phyloP scores from a whole-genome alignment of 148 eudicot species.

The Cornus controversa region DNA sequence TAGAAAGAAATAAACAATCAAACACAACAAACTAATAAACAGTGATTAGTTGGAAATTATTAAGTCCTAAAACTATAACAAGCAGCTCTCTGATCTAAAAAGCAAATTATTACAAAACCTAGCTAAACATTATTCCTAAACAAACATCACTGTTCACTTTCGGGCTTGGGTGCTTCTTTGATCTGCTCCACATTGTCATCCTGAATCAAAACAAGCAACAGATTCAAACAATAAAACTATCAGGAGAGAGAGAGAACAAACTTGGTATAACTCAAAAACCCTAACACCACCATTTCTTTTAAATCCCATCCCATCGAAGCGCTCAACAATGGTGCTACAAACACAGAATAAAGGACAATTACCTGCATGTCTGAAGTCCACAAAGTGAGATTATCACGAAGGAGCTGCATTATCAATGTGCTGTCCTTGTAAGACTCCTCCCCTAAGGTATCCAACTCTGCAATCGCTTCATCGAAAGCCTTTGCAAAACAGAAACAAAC shows the following conservation, averaged over 20 bases:
- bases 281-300: too few species aligned
- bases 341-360: not conserved
- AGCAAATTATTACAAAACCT: constrained; percentile 5
- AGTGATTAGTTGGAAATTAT: not conserved
- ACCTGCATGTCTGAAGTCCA: constrained; percentile 72
- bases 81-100: not conserved
- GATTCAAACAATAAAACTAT: not conserved
- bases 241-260: not conserved
- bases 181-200: constrained; percentile 31
- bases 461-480: constrained; percentile 73
- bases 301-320: too few species aligned
- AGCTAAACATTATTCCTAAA: not conserved
- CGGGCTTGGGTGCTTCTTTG: constrained; percentile 34
- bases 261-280: too few species aligned
- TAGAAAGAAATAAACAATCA: not conserved
- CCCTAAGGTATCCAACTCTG: constrained; percentile 66
- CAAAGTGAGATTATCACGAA: constrained; percentile 61
- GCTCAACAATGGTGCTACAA: too few species aligned
- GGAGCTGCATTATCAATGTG: constrained; percentile 69
- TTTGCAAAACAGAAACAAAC: constrained; percentile 3
- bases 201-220: constrained; percentile 8
- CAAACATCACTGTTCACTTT: constrained; percentile 9
- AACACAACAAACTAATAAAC: not conserved
- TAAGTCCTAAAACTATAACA: not conserved
- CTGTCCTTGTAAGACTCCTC: constrained; percentile 71